Evolutionary conservation across 257 asterid species (phyloP), one percentile per base, ranked within the genome.

Genomic region (Ajuga chamaepitys): DNA sequence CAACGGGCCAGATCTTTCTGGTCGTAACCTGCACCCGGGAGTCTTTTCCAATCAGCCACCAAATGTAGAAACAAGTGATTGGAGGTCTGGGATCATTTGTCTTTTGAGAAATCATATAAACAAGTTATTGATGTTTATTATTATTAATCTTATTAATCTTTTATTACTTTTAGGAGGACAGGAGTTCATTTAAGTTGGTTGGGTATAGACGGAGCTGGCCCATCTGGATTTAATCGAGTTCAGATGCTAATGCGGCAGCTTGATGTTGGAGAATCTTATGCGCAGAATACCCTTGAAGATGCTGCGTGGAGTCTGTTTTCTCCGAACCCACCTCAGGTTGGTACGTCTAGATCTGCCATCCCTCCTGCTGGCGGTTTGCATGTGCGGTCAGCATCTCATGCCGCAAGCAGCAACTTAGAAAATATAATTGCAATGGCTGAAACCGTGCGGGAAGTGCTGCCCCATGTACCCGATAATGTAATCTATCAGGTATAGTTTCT

Each of bases 231-330:
- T 53, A 85, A 88, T 46, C 83, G 89, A 46, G 89, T 88, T 64
- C 95, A 84, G 84, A 84, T 81, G 94, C 80, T 88, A 83, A 88
- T 88, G 95, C 82, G 96, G 77, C 96, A 88, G 66, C 86, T 88
- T 26, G 91, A 89, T 60, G 96, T 86, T 58, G 96, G 96, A 75
- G 96, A 88, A 69, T 80, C 85, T 10, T 87, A 87, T 64, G 83
- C 88, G 24, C 90, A 85, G 68, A 81, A 81, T 44, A 74, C 95
- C 20, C 79, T 82, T 40, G 95, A 86, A 32, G 96, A 88, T 72
- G 76, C 88, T 74, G 72, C 91, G n/a, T 83, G 91, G 89, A 78
- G 78, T 73, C 80, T 88, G 67, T 88, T 86, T 83, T 80, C 89
- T 38, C 76, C 79, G 73, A 85, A 78, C 70, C 76, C 84, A 44